These are phyloP conservation scores for Cladochytrium replicatum DNA, from an alignment of 192 early-diverging fungal genomes.

Conservation along the genomic window DNA sequence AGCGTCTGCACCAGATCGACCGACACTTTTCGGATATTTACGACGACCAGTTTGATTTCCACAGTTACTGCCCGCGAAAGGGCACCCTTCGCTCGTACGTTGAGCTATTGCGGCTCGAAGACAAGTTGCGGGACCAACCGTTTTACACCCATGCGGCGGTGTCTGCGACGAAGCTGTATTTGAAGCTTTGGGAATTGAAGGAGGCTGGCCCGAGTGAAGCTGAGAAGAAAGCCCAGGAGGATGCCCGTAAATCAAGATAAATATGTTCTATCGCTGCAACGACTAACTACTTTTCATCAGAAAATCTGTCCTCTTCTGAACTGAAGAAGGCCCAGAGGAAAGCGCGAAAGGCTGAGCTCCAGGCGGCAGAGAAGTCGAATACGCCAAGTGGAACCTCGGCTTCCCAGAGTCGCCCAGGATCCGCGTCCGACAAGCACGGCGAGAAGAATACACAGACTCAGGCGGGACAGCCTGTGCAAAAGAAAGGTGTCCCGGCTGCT, in stretches of 20 bases:
- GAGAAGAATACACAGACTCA: slow-evolving; percentile 30
- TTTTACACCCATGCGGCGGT: slow-evolving; percentile 66
- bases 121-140: slow-evolving; percentile 57
- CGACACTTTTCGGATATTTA: slow-evolving; percentile 70
- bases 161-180: slow-evolving; percentile 56
- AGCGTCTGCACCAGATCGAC: slow-evolving; percentile 76
- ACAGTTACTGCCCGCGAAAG: slow-evolving; percentile 85
- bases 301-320: slow-evolving; percentile 58
- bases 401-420: slow-evolving; percentile 5
- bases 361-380: slow-evolving; percentile 42
- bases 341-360: slow-evolving; percentile 63
- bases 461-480: slow-evolving; percentile 11
- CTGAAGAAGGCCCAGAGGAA: slow-evolving; percentile 69
- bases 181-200: slow-evolving; percentile 44
- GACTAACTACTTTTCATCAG: slow-evolving; percentile 11
- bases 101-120: slow-evolving; percentile 69
- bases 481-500: slow-evolving; percentile 12
- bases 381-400: slow-evolving; percentile 37
- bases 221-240: slow-evolving; percentile 29
- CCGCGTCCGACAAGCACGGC: slow-evolving; percentile 29
- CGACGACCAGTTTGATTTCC: slow-evolving; percentile 95
- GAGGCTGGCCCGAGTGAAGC: slow-evolving; percentile 27
- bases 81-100: slow-evolving; percentile 77
- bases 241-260: slow-evolving; percentile 1
- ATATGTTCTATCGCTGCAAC: not conserved